Percentiles rank a stretch among this genome's conserved stretches.
Evolutionary conservation across 495 filamentous ascomycete species (phyloP).

Genomic region (Aspergillus taichungensis): DNA sequence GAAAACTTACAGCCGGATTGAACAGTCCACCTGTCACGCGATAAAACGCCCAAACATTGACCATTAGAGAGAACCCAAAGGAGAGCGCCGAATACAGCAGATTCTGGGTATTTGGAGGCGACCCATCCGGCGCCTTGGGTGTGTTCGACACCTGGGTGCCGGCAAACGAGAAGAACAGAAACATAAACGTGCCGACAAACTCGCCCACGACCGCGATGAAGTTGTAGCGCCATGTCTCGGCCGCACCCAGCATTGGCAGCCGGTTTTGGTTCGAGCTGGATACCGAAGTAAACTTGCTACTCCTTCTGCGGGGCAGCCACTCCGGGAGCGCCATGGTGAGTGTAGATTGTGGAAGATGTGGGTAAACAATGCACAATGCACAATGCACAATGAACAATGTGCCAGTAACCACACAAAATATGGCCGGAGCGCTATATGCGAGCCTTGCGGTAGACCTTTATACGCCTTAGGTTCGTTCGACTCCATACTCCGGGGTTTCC

Average conservation of each 20-base stretch:
- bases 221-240: slow-evolving; percentile 35
- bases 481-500: no score
- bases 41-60: slow-evolving; percentile 84
- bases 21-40: slow-evolving; percentile 72
- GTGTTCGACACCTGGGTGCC: slow-evolving; percentile 67
- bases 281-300: no score
- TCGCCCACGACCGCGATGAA: slow-evolving; percentile 57
- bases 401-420: no score
- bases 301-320: no score
- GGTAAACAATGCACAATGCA: no score
- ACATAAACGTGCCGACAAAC: slow-evolving; percentile 74
- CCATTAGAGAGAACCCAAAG: slow-evolving; percentile 68
- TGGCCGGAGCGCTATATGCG: no score
- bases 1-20: slow-evolving; percentile 59
- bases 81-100: slow-evolving; percentile 62
- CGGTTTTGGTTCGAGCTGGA: slow-evolving; percentile 5
- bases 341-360: no score
- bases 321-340: no score
- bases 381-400: no score
- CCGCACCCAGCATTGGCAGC: slow-evolving; percentile 33
- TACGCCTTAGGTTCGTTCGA: no score
- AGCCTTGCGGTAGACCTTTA: no score
- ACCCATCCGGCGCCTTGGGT: slow-evolving; percentile 24
- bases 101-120: slow-evolving; percentile 30
- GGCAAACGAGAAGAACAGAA: slow-evolving; percentile 74